These are phyloP conservation scores for Globisporangium apiculatum DNA, from an alignment of 352 stramenopile genomes.

Conservation along the genomic window DNA sequence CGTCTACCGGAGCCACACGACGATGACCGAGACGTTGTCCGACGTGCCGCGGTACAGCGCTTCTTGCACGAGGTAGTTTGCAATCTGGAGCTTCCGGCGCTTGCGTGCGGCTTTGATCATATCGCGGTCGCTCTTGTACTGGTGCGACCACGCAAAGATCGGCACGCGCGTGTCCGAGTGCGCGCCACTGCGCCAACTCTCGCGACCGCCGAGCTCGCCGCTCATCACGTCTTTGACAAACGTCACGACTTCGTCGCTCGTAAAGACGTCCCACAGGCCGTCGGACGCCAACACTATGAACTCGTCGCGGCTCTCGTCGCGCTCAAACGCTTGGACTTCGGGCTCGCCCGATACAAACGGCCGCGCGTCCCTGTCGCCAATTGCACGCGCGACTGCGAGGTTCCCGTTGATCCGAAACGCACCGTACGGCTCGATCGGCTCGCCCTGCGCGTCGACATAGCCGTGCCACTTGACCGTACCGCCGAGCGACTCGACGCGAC, in stretches of 20 bases:
- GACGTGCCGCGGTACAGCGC: slow-evolving; percentile 84
- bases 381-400: slow-evolving; percentile 85
- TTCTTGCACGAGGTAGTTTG: slow-evolving; percentile 89
- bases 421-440: slow-evolving; percentile 86
- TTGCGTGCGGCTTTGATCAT: slow-evolving; percentile 88
- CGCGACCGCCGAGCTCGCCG: slow-evolving; percentile 69
- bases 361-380: slow-evolving; percentile 85
- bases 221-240: slow-evolving; percentile 89
- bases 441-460: slow-evolving; percentile 71
- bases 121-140: slow-evolving; percentile 84
- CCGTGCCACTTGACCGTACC: slow-evolving; percentile 89
- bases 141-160: slow-evolving; percentile 88
- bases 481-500: slow-evolving; percentile 70
- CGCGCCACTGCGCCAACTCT: slow-evolving; percentile 72
- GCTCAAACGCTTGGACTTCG: slow-evolving; percentile 73
- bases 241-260: slow-evolving; percentile 84
- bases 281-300: slow-evolving; percentile 93
- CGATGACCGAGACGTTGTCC: slow-evolving; percentile 90
- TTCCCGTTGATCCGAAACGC: slow-evolving; percentile 92
- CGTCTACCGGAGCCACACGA: slow-evolving; percentile 79
- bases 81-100: slow-evolving; percentile 87
- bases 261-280: slow-evolving; percentile 93
- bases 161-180: slow-evolving; percentile 79
- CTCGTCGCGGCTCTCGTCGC: slow-evolving; percentile 76
- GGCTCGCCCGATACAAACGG: slow-evolving; percentile 80